phyloP scores from a whole-genome alignment of 2,329 filamentous ascomycete species.

The Colletotrichum truncatum region DNA sequence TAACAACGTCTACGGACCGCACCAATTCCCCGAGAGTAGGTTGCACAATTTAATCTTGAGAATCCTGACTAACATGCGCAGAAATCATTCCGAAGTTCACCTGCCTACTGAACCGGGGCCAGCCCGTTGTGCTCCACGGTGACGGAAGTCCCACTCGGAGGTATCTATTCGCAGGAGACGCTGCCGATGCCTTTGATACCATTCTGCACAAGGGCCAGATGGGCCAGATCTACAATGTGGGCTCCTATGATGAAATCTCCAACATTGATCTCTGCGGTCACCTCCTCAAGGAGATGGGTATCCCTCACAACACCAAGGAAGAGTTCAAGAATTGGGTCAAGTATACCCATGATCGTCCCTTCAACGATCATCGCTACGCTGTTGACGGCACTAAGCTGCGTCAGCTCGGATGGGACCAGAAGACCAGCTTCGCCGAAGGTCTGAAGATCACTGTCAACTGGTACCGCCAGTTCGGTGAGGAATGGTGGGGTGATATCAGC shows the following conservation, averaged over 20 bases:
- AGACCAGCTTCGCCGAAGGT: slow-evolving; percentile 71
- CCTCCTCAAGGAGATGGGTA: slow-evolving; percentile 70
- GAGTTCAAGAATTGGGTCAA: slow-evolving; percentile 73
- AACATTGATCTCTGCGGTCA: slow-evolving; percentile 75
- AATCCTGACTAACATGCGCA: slow-evolving; percentile 42
- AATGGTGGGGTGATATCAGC: slow-evolving; percentile 78
- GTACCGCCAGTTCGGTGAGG: slow-evolving; percentile 73
- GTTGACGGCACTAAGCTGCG: slow-evolving; percentile 76
- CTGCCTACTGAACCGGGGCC: slow-evolving; percentile 72
- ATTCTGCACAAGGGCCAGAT: slow-evolving; percentile 81
- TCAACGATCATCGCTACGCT: slow-evolving; percentile 79
- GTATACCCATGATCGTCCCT: slow-evolving; percentile 81
- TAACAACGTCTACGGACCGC: slow-evolving; percentile 88
- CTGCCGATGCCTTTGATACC: slow-evolving; percentile 83
- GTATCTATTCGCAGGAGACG: slow-evolving; percentile 83
- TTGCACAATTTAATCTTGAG: neutral
- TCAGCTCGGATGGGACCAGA: slow-evolving; percentile 75
- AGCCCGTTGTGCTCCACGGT: slow-evolving; percentile 78
- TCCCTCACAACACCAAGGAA: slow-evolving; percentile 58
- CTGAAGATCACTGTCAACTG: slow-evolving; percentile 73
- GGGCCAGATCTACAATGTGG: slow-evolving; percentile 85
- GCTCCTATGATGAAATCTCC: slow-evolving; percentile 80
- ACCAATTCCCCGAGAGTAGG: slow-evolving; percentile 86
- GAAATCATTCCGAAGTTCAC: slow-evolving; percentile 88
- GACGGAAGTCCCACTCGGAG: slow-evolving; percentile 78